Conservation (phyloP, 2,329 filamentous ascomycete species). For the Colletotrichum chrysophilum region DNA sequence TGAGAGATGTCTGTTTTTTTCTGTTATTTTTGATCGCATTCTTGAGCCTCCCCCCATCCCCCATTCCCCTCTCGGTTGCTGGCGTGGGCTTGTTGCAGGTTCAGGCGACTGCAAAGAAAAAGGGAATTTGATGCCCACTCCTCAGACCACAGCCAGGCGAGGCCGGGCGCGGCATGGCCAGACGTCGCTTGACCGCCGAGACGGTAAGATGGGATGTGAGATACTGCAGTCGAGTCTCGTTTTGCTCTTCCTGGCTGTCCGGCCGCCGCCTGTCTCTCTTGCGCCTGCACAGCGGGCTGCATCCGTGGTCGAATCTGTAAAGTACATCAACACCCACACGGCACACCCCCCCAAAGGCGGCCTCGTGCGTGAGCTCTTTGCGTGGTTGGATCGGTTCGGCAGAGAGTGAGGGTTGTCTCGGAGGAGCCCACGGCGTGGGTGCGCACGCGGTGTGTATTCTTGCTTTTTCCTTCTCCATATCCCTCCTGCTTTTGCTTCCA, state of each 20-base stretch:
- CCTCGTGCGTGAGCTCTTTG: neutral
- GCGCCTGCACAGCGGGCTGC: neutral
- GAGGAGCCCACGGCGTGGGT: slow-evolving; percentile 1
- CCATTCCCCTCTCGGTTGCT: neutral
- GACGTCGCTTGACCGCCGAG: neutral
- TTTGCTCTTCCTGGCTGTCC: neutral
- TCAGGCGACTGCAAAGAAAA: neutral
- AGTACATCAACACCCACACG: neutral
- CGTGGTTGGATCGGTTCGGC: neutral
- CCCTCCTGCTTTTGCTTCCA: neutral
- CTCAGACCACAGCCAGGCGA: neutral
- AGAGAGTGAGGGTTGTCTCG: neutral
- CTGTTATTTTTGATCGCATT: neutral
- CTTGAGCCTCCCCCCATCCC: neutral
- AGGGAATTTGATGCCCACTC: neutral
- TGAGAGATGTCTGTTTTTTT: neutral
- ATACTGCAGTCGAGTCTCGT: neutral
- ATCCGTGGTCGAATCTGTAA: neutral
- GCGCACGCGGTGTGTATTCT: neutral
- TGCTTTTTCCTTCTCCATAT: neutral
- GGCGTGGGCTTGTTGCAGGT: neutral
- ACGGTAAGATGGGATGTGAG: neutral
- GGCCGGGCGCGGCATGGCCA: too few relatives aligned
- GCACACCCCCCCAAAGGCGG: neutral
- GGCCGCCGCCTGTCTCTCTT: neutral